Evolutionary conservation across 2,329 filamentous ascomycete genomes (phyloP).

Genomic region (Pezicula neosporulosa): DNA sequence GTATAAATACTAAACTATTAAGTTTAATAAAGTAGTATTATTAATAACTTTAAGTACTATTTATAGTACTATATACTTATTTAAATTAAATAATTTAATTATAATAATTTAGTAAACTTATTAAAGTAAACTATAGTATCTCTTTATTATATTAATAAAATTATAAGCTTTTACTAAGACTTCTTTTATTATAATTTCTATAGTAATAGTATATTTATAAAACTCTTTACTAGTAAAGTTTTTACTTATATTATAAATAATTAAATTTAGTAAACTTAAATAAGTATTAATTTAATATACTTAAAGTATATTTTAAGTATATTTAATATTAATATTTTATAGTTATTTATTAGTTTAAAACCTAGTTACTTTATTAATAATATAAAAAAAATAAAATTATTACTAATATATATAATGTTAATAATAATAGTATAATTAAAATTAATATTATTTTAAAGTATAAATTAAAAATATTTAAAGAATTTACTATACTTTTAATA

Average conservation of each 20-base stretch:
- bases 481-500: background rate
- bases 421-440: background rate
- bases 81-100: constrained; percentile 2
- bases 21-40: constrained; percentile 3
- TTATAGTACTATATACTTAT: constrained; percentile 4
- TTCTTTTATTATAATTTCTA: no score
- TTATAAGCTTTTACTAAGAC: no score
- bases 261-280: no score
- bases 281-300: no score
- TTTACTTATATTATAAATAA: no score
- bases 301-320: no score
- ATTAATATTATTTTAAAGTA: background rate
- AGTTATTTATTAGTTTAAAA: no score
- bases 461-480: background rate
- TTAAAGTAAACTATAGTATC: constrained; percentile 2
- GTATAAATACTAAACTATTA: constrained; percentile 4
- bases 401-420: background rate
- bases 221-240: no score
- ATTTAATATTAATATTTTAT: no score
- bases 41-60: constrained; percentile 12
- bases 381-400: background rate
- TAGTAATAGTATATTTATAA: no score
- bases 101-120: constrained; percentile 4
- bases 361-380: no score
- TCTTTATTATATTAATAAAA: constrained; percentile 27